Percentiles rank a stretch among this genome's conserved stretches.
Conservation (phyloP, 768 basidiomycete genomes). For the Xerocomus potaroensis region DNA sequence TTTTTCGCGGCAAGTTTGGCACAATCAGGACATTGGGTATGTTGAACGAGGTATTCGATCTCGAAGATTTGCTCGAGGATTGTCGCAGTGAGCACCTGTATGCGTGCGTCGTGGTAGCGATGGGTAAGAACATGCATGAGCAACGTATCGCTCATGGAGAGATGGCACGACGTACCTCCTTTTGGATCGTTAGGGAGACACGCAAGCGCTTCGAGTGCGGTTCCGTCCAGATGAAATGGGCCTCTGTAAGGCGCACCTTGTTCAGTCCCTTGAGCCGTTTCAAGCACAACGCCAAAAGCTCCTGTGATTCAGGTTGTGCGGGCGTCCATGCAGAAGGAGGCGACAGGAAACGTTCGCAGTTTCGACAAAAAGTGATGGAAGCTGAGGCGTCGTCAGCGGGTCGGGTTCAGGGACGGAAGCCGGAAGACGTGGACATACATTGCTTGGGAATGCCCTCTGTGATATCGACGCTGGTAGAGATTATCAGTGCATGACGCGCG, state of each 20-base stretch:
- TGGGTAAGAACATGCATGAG: background rate
- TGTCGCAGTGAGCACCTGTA: conserved; percentile 87
- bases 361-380: conserved; percentile 87
- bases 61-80: conserved; percentile 98
- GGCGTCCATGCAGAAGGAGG: conserved; percentile 86
- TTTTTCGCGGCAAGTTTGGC: conserved; percentile 95
- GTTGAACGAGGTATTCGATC: conserved; percentile 91
- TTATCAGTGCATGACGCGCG: background rate
- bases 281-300: conserved; percentile 90
- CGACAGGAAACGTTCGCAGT: conserved; percentile 93
- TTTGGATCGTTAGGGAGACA: conserved; percentile 95
- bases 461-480: conserved; percentile 72
- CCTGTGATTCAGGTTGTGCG: conserved; percentile 86
- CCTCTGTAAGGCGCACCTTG: conserved; percentile 95
- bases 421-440: conserved; percentile 41
- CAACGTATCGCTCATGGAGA: background rate
- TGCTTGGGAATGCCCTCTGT: conserved; percentile 98
- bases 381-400: conserved; percentile 41
- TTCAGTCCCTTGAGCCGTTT: conserved; percentile 92
- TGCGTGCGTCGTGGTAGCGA: conserved; percentile 15
- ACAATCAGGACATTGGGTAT: conserved; percentile 95
- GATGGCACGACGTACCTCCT: conserved; percentile 62
- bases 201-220: conserved; percentile 93
- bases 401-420: background rate
- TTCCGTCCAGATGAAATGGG: conserved; percentile 99